Conservation (phyloP, 31 red algal species). For the Asparagopsis taxiformis region DNA sequence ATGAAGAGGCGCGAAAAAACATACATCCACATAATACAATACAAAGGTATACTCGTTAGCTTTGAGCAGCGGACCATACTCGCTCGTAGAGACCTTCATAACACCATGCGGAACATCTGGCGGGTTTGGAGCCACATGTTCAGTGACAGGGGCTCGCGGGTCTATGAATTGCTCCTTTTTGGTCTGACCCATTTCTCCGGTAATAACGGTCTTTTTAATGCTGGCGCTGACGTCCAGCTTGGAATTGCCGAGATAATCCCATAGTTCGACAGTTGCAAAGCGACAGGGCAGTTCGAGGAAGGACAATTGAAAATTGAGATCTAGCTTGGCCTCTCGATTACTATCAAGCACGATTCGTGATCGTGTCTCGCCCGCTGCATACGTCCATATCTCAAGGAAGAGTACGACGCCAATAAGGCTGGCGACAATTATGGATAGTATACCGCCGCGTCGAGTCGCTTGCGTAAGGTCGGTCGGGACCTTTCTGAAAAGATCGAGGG, state of each 20-base stretch:
- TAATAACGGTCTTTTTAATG: slow-evolving; percentile 51
- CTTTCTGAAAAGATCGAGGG: slow-evolving; percentile 79
- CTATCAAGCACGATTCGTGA: slow-evolving; percentile 69
- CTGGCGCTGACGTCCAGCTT: slow-evolving; percentile 51
- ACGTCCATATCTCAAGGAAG: slow-evolving; percentile 79
- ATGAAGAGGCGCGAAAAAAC: not conserved
- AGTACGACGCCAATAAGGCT: slow-evolving; percentile 55
- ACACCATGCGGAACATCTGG: slow-evolving; percentile 16
- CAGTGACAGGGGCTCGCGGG: slow-evolving; percentile 6
- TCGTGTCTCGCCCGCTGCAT: slow-evolving; percentile 63
- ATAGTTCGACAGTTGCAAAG: slow-evolving; percentile 71
- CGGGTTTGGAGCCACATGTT: slow-evolving; percentile 15
- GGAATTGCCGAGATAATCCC: slow-evolving; percentile 79
- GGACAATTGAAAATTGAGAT: slow-evolving; percentile 74
- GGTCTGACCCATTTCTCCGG: slow-evolving; percentile 37
- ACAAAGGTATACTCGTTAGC: slow-evolving; percentile 74
- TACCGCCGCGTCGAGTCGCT: slow-evolving; percentile 60
- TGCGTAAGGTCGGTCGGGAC: slow-evolving; percentile 74
- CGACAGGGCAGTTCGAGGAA: slow-evolving; percentile 81
- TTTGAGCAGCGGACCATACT: slow-evolving; percentile 58
- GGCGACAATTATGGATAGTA: slow-evolving; percentile 56
- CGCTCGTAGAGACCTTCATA: slow-evolving; percentile 12
- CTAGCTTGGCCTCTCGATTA: slow-evolving; percentile 52
- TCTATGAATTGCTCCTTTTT: slow-evolving; percentile 38
- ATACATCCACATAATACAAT: slow-evolving; percentile 59